Evolutionary conservation across 2,329 filamentous ascomycete species (phyloP).

Genomic region (Cercospora berteroae): DNA sequence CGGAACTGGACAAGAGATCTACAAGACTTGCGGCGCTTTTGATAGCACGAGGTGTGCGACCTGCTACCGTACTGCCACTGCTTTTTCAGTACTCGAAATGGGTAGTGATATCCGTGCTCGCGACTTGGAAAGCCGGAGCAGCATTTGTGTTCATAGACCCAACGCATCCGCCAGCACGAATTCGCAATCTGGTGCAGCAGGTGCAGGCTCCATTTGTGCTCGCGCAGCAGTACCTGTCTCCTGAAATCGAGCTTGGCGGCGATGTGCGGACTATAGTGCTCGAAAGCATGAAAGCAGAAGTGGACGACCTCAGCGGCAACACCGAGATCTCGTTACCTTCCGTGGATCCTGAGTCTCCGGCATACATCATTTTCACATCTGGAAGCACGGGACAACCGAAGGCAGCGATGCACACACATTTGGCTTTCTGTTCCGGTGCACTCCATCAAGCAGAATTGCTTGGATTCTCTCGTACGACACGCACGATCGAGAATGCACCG

Average conservation of each 20-base stretch:
- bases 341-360: background rate
- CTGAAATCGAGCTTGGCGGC: background rate
- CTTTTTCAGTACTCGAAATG: background rate
- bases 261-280: background rate
- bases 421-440: conserved; percentile 1
- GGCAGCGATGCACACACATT: conserved; percentile 10
- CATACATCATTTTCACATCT: conserved; percentile 19
- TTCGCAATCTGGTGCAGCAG: background rate
- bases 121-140: background rate
- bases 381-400: conserved; percentile 53
- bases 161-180: background rate
- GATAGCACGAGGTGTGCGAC: background rate
- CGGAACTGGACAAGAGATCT: background rate
- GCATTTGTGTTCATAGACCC: background rate
- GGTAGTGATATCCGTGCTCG: background rate
- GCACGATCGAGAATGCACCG: background rate
- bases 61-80: background rate
- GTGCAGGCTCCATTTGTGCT: background rate
- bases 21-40: background rate
- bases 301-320: background rate
- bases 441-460: background rate
- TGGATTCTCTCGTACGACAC: background rate
- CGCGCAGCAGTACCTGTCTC: background rate
- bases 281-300: background rate
- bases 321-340: background rate